Evolutionary conservation across 495 filamentous ascomycete genomes (phyloP), one percentile per base, ranked within the genome.

Genomic region (Talaromyces wortmannii): DNA sequence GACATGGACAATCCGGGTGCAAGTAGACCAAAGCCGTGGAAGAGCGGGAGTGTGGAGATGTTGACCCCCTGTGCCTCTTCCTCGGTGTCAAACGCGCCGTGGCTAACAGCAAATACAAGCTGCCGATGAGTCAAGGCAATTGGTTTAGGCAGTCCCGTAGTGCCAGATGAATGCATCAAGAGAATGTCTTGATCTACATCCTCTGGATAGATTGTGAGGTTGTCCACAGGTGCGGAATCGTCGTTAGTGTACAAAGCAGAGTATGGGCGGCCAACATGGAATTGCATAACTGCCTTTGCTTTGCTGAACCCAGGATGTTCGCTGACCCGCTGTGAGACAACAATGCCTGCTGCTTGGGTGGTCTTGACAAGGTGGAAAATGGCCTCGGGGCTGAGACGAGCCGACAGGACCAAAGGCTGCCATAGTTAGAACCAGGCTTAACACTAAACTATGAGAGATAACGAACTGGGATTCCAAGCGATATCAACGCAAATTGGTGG

Each of bases 91-190:
- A 78, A 73, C 5, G 60, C 47, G 46, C 75, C 68, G 45, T 64
- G 71, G 31, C 52, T 60, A 7, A 67, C 67, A 56, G 63, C 73
- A 12, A 65, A 61, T 5, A 78, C 60, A 1, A 78, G 36, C 42
- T 78, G 71, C 29, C 69, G 65, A 56, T 78, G 76, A 2, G 74
- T 49, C 23, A 66, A 61, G 47, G 56, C 65, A 13, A 78, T 76
- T 5, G 76, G 68, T 55, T 78, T 78, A 13, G 75, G 74, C 12
- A 78, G 58, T n/a, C 76, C 76, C 1, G 76, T 78, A 8, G 72
- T 78, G 1, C 76, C 75, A 5, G 74, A 77, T 6, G 70, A 73
- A 52, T 79, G 76, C 33, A 79, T 61, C 18, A 79, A 73, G 8
- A 79, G 45, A 6, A 74, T 68, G 8, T 65, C 58, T 0, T 62